phyloP scores from a whole-genome alignment of 2,329 filamentous ascomycete genomes.

The Clarireedia monteithiana region DNA sequence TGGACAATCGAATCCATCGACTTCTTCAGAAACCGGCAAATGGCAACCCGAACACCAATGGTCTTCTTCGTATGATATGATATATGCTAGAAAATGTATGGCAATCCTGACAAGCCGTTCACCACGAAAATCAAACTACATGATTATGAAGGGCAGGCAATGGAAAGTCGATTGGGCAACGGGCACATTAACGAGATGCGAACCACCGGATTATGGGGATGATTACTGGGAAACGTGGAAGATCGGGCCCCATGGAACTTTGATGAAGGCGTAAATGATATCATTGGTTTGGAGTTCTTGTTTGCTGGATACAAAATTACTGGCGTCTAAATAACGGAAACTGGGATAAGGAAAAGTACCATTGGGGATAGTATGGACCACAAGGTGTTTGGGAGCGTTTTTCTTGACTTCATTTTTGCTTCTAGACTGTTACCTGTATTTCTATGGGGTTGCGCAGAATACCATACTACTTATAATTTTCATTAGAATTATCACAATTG shows the following conservation, averaged over 20 bases:
- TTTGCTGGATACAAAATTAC: neutral
- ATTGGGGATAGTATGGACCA: too few relatives aligned
- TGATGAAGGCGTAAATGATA: neutral
- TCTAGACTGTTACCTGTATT: too few relatives aligned
- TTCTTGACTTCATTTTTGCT: too few relatives aligned
- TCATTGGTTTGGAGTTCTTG: neutral
- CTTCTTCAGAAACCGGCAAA: constrained; percentile 36
- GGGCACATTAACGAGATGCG: constrained; percentile 45
- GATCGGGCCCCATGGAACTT: neutral
- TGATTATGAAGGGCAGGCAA: constrained; percentile 48
- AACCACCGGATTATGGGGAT: constrained; percentile 47
- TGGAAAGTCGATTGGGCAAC: constrained; percentile 54
- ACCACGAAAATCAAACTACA: constrained; percentile 50
- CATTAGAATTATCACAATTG: too few relatives aligned
- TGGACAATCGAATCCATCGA: constrained; percentile 16
- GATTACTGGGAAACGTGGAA: constrained; percentile 7
- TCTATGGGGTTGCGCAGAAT: too few relatives aligned
- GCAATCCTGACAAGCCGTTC: constrained; percentile 48
- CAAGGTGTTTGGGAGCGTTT: too few relatives aligned
- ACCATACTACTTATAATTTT: too few relatives aligned
- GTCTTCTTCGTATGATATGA: constrained; percentile 47
- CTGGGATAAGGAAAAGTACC: too few relatives aligned
- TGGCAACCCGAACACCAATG: constrained; percentile 49
- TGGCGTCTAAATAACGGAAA: neutral
- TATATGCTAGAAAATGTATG: constrained; percentile 54